Evolutionary conservation across 2,329 filamentous ascomycete genomes (phyloP).

Genomic region (Shiraia sp.): DNA sequence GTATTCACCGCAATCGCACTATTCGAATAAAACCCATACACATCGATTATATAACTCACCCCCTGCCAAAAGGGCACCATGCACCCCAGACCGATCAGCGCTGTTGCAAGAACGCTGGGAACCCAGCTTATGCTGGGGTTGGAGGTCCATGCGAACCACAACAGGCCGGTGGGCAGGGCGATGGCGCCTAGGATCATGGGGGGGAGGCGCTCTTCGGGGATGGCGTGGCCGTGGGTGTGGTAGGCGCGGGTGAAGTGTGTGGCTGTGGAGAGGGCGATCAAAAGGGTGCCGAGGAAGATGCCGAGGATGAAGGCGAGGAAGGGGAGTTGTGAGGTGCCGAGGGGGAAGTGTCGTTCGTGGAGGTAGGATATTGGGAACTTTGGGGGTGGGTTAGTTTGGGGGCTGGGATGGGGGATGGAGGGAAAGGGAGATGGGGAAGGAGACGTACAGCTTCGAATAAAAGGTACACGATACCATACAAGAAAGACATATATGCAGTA

Average conservation of each 20-base stretch:
- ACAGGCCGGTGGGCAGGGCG: constrained; percentile 61
- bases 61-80: constrained; percentile 81
- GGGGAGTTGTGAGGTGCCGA: constrained; percentile 62
- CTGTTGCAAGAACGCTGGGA: constrained; percentile 59
- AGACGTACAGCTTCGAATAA: constrained; percentile 40
- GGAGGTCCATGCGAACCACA: constrained; percentile 65
- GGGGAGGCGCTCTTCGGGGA: constrained; percentile 64
- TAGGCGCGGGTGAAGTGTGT: constrained; percentile 39
- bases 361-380: constrained; percentile 67
- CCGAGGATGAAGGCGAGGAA: constrained; percentile 69
- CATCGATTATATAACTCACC: constrained; percentile 80
- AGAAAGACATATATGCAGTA: constrained; percentile 70
- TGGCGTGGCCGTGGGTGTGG: constrained; percentile 49
- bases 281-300: constrained; percentile 54
- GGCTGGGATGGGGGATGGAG: too few species aligned
- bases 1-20: constrained; percentile 56
- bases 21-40: constrained; percentile 51
- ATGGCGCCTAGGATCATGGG: constrained; percentile 68
- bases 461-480: constrained; percentile 67
- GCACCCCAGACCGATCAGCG: constrained; percentile 72
- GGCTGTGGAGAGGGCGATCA: constrained; percentile 38
- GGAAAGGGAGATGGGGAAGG: too few species aligned
- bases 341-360: constrained; percentile 67
- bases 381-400: constrained; percentile 40
- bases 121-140: constrained; percentile 56